Evolutionary conservation across 441 rosid species (phyloP).

Genomic region (Corymbia calophylla): DNA sequence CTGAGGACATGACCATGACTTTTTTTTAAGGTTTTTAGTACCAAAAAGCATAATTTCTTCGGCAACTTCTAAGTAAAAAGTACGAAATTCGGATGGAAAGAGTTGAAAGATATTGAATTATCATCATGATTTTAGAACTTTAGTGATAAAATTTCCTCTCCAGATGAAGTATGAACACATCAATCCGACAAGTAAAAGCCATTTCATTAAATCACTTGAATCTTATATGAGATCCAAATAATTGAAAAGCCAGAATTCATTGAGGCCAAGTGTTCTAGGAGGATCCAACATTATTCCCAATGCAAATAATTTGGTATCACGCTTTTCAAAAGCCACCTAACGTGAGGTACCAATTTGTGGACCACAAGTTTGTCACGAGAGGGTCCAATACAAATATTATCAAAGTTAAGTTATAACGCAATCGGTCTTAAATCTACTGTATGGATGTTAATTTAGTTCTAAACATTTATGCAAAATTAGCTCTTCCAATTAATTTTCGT

Average conservation of each 20-base stretch:
- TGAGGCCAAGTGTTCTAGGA: too few species aligned
- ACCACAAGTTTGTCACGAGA: not conserved
- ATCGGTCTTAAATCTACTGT: rapidly evolving
- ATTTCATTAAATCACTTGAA: not conserved
- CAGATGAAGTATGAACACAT: not conserved
- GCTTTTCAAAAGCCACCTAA: rapidly evolving
- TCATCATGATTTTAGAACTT: not conserved
- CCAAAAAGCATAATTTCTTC: not conserved
- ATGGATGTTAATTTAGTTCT: not conserved
- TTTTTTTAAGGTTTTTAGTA: not conserved
- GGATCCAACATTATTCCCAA: too few species aligned
- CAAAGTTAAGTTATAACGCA: not conserved
- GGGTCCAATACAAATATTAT: not conserved
- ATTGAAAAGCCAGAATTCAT: rapidly evolving
- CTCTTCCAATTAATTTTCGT: not conserved
- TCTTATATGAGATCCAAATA: not conserved
- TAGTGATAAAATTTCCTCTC: not conserved
- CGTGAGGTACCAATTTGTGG: not conserved
- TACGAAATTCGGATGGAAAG: not conserved
- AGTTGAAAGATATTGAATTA: not conserved
- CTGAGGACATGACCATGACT: not conserved
- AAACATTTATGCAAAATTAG: not conserved
- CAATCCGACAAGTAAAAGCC: too few species aligned
- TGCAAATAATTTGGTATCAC: too few species aligned
- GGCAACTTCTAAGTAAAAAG: not conserved